Percentiles rank a stretch among this genome's conserved stretches.
Conservation (phyloP, 441 rosid species). For the Dalechampia spathulata region DNA sequence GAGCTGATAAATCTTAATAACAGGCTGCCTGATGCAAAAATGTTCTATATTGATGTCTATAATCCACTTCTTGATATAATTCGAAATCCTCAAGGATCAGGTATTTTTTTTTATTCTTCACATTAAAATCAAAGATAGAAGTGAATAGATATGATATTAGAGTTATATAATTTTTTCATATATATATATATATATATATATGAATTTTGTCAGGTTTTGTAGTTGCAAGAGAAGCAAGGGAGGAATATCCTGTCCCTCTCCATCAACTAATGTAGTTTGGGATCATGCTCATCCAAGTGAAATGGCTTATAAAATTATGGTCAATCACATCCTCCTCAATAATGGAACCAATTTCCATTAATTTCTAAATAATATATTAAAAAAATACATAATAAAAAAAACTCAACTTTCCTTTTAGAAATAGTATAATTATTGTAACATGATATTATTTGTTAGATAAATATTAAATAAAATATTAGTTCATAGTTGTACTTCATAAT, state of each 20-base stretch:
- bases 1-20: slow-evolving; percentile 24
- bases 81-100: slow-evolving; percentile 28
- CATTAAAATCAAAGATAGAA: too few species aligned
- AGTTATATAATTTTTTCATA: too few species aligned
- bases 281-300: slow-evolving; percentile 1
- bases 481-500: too few species aligned
- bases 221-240: not conserved
- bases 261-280: slow-evolving; percentile 1
- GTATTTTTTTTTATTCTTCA: slow-evolving; percentile 27
- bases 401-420: too few species aligned
- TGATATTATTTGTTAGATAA: too few species aligned
- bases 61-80: slow-evolving; percentile 40
- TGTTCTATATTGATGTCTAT: slow-evolving; percentile 44
- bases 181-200: too few species aligned
- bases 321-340: not conserved
- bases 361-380: too few species aligned
- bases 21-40: slow-evolving; percentile 22
- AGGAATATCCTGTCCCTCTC: not conserved
- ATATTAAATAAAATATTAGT: too few species aligned
- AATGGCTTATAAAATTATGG: not conserved
- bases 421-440: too few species aligned
- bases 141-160: too few species aligned
- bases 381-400: too few species aligned
- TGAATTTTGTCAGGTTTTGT: slow-evolving; percentile 1
- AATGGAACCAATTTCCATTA: too few species aligned